These are phyloP conservation scores for Nakataea oryzae DNA, from an alignment of 2,329 filamentous ascomycete genomes.

Conservation along the genomic window DNA sequence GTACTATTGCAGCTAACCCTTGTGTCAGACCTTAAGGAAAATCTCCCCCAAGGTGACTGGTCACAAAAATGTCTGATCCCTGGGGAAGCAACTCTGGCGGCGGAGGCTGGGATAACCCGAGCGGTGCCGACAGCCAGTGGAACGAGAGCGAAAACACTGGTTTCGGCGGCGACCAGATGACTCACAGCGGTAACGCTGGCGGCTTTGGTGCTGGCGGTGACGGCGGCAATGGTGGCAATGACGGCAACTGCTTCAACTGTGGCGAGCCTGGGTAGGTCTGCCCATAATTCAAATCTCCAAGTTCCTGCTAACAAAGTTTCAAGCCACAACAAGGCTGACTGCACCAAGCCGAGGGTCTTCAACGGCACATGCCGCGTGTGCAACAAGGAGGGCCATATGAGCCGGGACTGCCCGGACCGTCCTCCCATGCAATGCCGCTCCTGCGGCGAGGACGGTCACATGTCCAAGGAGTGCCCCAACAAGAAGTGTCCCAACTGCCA, in stretches of 20 bases:
- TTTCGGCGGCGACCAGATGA: conserved; percentile 1
- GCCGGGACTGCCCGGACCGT: conserved; percentile 38
- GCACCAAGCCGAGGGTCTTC: conserved; percentile 30
- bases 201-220: conserved; percentile 7
- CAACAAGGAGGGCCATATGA: conserved; percentile 38
- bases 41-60: neutral
- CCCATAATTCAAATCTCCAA: neutral
- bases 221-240: conserved; percentile 16
- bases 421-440: conserved; percentile 17
- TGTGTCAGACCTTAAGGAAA: neutral
- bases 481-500: conserved; percentile 49
- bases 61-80: neutral
- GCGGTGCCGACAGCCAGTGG: neutral
- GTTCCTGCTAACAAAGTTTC: conserved; percentile 4
- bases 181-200: conserved; percentile 5
- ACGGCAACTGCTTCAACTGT: conserved; percentile 49
- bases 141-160: neutral
- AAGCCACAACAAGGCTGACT: conserved; percentile 54
- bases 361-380: conserved; percentile 24
- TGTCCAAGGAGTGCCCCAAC: conserved; percentile 52
- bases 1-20: neutral
- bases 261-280: conserved; percentile 35
- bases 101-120: neutral
- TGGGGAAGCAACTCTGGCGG: neutral
- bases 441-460: conserved; percentile 41